These are phyloP conservation scores for Stagonosporopsis tanaceti DNA, from an alignment of 2,329 filamentous ascomycete genomes.

Conservation along the genomic window DNA sequence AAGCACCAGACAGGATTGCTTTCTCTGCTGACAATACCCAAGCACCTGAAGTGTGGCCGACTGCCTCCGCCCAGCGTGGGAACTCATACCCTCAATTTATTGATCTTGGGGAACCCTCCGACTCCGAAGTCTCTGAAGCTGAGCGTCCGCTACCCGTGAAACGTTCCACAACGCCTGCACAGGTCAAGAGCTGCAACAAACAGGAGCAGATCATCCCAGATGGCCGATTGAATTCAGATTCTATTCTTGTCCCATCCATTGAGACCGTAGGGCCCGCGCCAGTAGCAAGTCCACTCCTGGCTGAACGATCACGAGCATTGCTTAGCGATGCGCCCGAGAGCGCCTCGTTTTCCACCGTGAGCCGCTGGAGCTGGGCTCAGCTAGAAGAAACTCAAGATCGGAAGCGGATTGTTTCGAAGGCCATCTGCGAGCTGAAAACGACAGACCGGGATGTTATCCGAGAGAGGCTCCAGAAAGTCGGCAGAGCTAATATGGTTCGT, in stretches of 20 bases:
- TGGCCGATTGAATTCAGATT: not conserved
- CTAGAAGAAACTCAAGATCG: slow-evolving; percentile 53
- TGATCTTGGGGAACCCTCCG: slow-evolving; percentile 31
- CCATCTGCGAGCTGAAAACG: slow-evolving; percentile 45
- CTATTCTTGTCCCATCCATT: slow-evolving; percentile 12
- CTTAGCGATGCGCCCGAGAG: slow-evolving; percentile 32
- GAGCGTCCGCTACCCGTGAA: not conserved
- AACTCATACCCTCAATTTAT: slow-evolving; percentile 19
- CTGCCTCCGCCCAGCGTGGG: not conserved
- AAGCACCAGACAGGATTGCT: not conserved
- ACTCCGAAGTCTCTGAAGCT: slow-evolving; percentile 10
- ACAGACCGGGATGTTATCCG: slow-evolving; percentile 33
- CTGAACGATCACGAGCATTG: not conserved
- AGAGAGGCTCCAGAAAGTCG: slow-evolving; percentile 28
- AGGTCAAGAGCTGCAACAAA: too few species aligned
- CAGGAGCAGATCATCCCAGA: not conserved
- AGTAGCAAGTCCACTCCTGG: not conserved
- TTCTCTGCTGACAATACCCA: not conserved
- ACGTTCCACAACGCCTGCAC: not conserved
- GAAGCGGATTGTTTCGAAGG: slow-evolving; percentile 55
- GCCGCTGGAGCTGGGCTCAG: slow-evolving; percentile 45
- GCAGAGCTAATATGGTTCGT: slow-evolving; percentile 27
- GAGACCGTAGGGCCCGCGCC: slow-evolving; percentile 4
- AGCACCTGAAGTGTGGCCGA: not conserved
- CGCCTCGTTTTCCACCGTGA: slow-evolving; percentile 37